Base-by-base conservation (phyloP, 176 grass and related monocot genomes). In the Carex kokanica region DNA sequence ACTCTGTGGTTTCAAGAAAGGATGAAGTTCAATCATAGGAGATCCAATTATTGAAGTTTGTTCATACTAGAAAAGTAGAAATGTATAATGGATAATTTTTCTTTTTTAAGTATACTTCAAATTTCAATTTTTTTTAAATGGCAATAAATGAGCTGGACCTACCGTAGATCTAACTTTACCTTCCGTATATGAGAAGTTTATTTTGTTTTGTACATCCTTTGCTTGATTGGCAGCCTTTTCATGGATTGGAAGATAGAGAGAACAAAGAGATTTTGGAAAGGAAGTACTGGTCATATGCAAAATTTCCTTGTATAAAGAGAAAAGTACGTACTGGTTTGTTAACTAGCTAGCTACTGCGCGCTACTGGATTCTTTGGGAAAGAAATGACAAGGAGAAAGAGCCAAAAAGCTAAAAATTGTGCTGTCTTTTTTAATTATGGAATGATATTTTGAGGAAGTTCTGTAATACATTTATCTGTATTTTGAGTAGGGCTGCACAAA, bases 151-250 rank as follows among this genome's bases (percentile, higher is more conserved):
- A 15, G 31, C 7, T 29, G 64, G 36, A 67, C 29, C 64, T 36
- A 66, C 29, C 25, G 25, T 65, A 64, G 62, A 64, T 25, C 61
- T 64, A 27, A 66, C 12, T 66, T 66, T 66, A 16, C 15, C 13
- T 66, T 49, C 70, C 70, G 70, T 25, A 40, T 36, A 73, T 74
- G 43, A 74, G 20, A 74, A 74, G 21, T 25, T 51, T 52, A 24
- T 73, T 74, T 52, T 24, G 21, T 74, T 74, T 74, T 74, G 20
- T 74, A 74, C 14, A 52, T 70, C 34, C 21, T 14, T 52, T 74
- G 45, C 8, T 12, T 74, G 70, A 52, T 52, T 74, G 40, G 45
- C 41, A 51, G 70, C 45, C 45, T 52, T 74, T 74, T 52, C n/a
- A 20, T 5, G 18, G 9, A 74, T 23, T 51, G 2, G 9, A 51